These are phyloP conservation scores for Xylaria cubensis DNA, from an alignment of 495 filamentous ascomycete species.

Conservation along the genomic window DNA sequence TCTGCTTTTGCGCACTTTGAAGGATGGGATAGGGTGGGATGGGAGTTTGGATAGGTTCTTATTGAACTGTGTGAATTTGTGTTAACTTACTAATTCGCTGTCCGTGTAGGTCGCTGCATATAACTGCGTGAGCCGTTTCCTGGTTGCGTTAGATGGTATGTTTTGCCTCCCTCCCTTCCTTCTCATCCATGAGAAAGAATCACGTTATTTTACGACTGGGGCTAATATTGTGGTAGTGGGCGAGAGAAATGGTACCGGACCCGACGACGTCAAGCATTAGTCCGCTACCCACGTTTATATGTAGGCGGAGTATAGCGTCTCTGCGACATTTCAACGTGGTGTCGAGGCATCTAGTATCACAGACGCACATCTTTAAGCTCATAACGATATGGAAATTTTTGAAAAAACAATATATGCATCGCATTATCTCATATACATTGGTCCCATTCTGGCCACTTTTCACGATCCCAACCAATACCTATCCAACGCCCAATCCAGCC, in stretches of 20 bases:
- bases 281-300: conserved; percentile 29
- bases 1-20: not conserved
- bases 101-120: conserved; percentile 67
- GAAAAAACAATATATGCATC: conserved; percentile 3
- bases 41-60: not conserved
- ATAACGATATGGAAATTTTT: too few species aligned
- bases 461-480: not conserved
- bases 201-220: conserved; percentile 21
- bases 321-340: not conserved
- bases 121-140: conserved; percentile 84
- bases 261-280: conserved; percentile 38
- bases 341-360: not conserved
- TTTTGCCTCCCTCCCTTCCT: conserved; percentile 24
- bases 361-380: not conserved
- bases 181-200: conserved; percentile 8
- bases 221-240: conserved; percentile 47
- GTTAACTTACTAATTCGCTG: not conserved
- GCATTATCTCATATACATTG: not conserved
- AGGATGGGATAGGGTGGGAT: not conserved
- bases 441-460: not conserved
- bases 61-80: not conserved
- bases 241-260: conserved; percentile 55
- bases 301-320: not conserved
- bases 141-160: conserved; percentile 81
- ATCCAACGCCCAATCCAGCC: not conserved